Evolutionary conservation across 2,329 filamentous ascomycete species (phyloP).

Genomic region (Botrytis paeoniae): DNA sequence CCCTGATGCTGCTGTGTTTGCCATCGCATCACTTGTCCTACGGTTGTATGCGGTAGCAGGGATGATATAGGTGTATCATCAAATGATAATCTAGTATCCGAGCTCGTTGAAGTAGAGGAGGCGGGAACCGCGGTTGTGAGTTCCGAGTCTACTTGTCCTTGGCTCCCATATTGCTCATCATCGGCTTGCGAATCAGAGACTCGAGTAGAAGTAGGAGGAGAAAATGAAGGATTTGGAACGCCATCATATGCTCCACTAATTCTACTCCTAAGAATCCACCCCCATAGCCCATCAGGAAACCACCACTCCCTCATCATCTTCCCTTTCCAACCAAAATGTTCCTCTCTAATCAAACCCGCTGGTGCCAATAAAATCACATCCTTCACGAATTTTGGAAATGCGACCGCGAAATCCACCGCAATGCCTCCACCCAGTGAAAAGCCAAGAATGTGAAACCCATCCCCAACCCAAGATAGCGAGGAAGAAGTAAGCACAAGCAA

Average conservation of each 20-base stretch:
- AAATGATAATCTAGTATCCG: conserved; percentile 22
- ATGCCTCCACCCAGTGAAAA: conserved; percentile 81
- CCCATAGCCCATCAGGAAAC: conserved; percentile 49
- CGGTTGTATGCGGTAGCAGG: conserved; percentile 25
- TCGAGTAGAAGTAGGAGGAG: background rate
- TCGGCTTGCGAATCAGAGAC: background rate
- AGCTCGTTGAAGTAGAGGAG: background rate
- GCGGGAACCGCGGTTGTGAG: background rate
- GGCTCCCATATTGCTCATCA: conserved; percentile 22
- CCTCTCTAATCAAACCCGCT: conserved; percentile 64
- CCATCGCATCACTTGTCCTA: conserved; percentile 48
- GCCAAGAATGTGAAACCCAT: conserved; percentile 67
- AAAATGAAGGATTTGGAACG: background rate
- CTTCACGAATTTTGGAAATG: conserved; percentile 65
- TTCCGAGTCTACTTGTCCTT: conserved; percentile 12
- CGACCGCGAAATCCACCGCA: conserved; percentile 64
- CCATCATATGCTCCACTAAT: background rate
- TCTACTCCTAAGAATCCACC: conserved; percentile 22
- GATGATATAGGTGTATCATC: conserved; percentile 27
- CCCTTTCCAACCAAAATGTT: conserved; percentile 50
- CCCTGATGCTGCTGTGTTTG: conserved; percentile 54
- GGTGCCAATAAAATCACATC: conserved; percentile 76
- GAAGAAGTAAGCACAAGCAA: conserved; percentile 63
- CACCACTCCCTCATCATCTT: conserved; percentile 54
- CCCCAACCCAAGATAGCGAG: conserved; percentile 50